Evolutionary conservation across 306 rosid genomes (phyloP).

Genomic region (Vigna unguiculata): DNA sequence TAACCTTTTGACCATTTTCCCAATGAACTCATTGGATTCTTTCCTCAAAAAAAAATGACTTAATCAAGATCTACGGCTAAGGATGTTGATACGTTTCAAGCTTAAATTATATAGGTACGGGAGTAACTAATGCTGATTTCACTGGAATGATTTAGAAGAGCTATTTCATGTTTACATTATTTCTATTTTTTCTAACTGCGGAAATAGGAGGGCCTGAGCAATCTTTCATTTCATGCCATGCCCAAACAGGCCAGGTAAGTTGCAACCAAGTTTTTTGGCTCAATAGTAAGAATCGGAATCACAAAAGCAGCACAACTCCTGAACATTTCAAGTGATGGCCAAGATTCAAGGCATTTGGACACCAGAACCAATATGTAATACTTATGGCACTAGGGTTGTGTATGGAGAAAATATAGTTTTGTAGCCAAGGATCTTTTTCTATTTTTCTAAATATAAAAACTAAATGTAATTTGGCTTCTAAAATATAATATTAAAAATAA

Average conservation of each 20-base stretch:
- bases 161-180: not conserved
- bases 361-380: slow-evolving; percentile 12
- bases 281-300: not conserved
- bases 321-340: slow-evolving; percentile 15
- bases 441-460: slow-evolving; percentile 15
- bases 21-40: not conserved
- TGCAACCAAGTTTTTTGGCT: not conserved
- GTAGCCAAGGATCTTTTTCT: not conserved
- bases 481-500: not conserved
- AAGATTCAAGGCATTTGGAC: not conserved
- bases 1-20: not conserved
- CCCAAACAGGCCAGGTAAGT: slow-evolving; percentile 21
- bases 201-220: not conserved
- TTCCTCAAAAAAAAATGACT: slow-evolving; percentile 14
- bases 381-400: slow-evolving; percentile 23
- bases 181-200: not conserved
- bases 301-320: slow-evolving; percentile 9
- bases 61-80: not conserved
- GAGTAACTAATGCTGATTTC: slow-evolving; percentile 7
- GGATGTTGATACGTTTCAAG: slow-evolving; percentile 23
- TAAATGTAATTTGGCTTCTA: slow-evolving; percentile 3
- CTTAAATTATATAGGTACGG: not conserved
- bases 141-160: not conserved
- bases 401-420: slow-evolving; percentile 14
- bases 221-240: slow-evolving; percentile 7